Base-by-base conservation (phyloP, 164 flowering plant species). In the Aristolochia fimbriata region DNA sequence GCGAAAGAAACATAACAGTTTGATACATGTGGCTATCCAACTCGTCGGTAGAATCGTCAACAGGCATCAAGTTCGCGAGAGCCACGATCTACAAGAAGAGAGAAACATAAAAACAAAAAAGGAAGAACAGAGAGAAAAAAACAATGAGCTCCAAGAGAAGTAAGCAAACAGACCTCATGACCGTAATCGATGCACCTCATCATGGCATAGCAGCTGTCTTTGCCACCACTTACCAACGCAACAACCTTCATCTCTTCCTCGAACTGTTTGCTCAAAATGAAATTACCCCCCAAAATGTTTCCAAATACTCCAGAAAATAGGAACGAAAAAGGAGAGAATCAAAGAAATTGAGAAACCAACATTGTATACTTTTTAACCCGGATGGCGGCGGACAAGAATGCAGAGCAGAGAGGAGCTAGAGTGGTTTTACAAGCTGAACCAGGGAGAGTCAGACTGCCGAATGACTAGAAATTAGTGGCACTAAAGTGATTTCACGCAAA, bases 21-120 rank as follows among this genome's bases (percentile, higher is more conserved):
- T 93, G 98, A 62, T 87, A 93, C 97, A 90, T 93, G 82, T 85
- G 86, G 73, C 97, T 93, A 68, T 93, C 92, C 43, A 93, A 74
- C 73, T 93, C 98, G 58, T 93, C 98, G n/a, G 81, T 77, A 1
- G 80, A 72, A 63, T 93, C 96, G 65, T 93, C 87, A 13, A 72
- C 74, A 1, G 98, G 98, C 82, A 90, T 62, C 81, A 93, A 82
- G 73, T 90, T 93, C 16, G 98, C 98, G 82, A 92, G 71, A 1
- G 94, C 98, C 24, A 92, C 96, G 66, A 92, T 79, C 98, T 90
- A 67, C 43, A 46, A 59, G 3, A 46, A 50, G 21, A 27, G 55
- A 49, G 65, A 51, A 52, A 23, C n/a, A 47, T 17, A 15, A 21
- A 33, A 0, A 63, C 4, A 51, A 16, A 55, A 58, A 37, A 3